Evolutionary conservation across 140 eudicot species (phyloP).

Genomic region (Ambrosia hybrid): DNA sequence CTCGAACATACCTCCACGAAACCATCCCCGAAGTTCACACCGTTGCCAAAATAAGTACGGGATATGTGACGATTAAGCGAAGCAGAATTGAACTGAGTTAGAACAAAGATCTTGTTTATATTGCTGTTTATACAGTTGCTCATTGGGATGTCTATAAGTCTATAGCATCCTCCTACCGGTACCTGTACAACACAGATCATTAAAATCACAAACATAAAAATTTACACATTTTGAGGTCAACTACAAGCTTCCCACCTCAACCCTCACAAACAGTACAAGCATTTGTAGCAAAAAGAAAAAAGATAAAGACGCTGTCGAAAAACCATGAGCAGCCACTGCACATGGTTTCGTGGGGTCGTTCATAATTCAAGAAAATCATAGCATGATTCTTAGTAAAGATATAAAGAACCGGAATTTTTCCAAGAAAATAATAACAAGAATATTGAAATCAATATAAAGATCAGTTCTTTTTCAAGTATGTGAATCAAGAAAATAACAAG

Average conservation of each 20-base stretch:
- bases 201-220: constrained; percentile 12
- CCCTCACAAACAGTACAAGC: not conserved
- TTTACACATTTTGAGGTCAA: not conserved
- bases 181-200: constrained; percentile 45
- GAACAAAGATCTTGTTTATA: constrained; percentile 85
- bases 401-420: not conserved
- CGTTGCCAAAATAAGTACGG: constrained; percentile 90
- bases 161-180: constrained; percentile 97
- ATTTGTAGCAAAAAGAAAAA: not conserved
- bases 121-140: constrained; percentile 95
- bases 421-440: not conserved
- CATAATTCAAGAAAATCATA: not conserved
- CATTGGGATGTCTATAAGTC: constrained; percentile 97
- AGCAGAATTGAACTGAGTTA: constrained; percentile 95
- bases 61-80: constrained; percentile 92
- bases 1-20: constrained; percentile 73
- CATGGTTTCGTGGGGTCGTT: not conserved
- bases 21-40: constrained; percentile 95
- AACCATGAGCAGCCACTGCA: not conserved
- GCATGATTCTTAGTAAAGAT: not conserved
- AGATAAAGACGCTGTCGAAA: not conserved
- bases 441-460: not conserved
- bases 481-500: not conserved
- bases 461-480: not conserved
- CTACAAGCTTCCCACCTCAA: not conserved